These are phyloP conservation scores for Fraxinus paxiana DNA, from an alignment of 305 asterid genomes.

Conservation along the genomic window DNA sequence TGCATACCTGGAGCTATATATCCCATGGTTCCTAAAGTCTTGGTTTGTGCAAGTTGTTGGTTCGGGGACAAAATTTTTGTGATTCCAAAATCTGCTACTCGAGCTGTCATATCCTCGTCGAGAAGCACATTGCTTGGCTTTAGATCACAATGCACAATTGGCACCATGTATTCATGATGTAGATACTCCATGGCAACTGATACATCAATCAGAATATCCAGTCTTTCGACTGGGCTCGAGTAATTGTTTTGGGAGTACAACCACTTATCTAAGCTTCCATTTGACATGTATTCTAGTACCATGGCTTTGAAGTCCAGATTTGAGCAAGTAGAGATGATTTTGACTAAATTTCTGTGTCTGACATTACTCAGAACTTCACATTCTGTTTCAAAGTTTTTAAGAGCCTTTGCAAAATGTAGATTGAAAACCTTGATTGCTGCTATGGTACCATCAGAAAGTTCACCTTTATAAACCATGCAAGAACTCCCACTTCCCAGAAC, in stretches of 20 bases:
- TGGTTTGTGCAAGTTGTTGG: conserved; percentile 20
- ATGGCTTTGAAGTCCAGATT: conserved; percentile 34
- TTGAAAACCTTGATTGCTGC: conserved; percentile 36
- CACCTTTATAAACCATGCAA: conserved; percentile 28
- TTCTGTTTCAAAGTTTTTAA: conserved; percentile 29
- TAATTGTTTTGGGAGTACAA: conserved; percentile 23
- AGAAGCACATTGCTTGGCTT: conserved; percentile 38
- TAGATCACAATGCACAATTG: conserved; percentile 39
- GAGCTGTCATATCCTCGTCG: conserved; percentile 39
- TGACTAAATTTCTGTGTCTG: conserved; percentile 37
- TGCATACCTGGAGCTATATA: conserved; percentile 45
- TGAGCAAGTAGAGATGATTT: conserved; percentile 35
- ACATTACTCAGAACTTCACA: conserved; percentile 36
- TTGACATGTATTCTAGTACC: conserved; percentile 38
- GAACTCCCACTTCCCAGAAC: conserved; percentile 40
- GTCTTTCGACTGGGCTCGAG: conserved; percentile 23
- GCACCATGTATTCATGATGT: conserved; percentile 30
- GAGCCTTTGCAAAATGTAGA: conserved; percentile 22
- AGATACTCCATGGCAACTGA: conserved; percentile 39
- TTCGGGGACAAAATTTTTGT: conserved; percentile 31
- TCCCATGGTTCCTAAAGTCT: conserved; percentile 40
- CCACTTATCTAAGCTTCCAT: conserved; percentile 38
- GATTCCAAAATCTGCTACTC: conserved; percentile 39
- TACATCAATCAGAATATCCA: conserved; percentile 32
- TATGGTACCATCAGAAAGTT: conserved; percentile 23